Conservation (phyloP, 208 protist species). For the Leishmania major region DNA sequence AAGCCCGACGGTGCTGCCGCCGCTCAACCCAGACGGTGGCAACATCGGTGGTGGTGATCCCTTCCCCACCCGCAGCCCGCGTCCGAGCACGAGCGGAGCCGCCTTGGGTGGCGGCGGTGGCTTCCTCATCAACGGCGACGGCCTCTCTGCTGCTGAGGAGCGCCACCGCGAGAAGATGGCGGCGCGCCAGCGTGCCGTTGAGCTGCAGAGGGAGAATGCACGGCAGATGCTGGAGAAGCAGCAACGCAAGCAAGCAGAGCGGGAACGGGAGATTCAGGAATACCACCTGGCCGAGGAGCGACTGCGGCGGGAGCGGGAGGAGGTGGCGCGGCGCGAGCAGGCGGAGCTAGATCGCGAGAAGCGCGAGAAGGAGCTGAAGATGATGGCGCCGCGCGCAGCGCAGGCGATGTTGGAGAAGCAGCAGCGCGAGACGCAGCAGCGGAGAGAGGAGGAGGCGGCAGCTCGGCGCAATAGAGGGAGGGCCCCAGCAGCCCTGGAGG, state of each 20-base stretch:
- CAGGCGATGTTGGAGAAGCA: slow-evolving; percentile 31
- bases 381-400: slow-evolving; percentile 32
- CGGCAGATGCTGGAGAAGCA: slow-evolving; percentile 63
- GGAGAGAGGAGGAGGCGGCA: slow-evolving; percentile 32
- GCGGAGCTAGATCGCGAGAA: slow-evolving; percentile 60
- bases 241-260: slow-evolving; percentile 45
- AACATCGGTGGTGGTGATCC: neutral
- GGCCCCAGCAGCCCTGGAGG: neutral
- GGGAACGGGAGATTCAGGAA: slow-evolving; percentile 37
- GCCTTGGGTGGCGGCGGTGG: slow-evolving; percentile 8
- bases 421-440: slow-evolving; percentile 28
- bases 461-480: slow-evolving; percentile 25
- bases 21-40: neutral
- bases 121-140: slow-evolving; percentile 29
- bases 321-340: slow-evolving; percentile 44
- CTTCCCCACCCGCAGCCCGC: slow-evolving; percentile 10
- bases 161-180: slow-evolving; percentile 33
- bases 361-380: slow-evolving; percentile 41
- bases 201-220: slow-evolving; percentile 80
- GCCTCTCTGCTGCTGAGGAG: slow-evolving; percentile 30
- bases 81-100: slow-evolving; percentile 14
- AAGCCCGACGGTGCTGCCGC: slow-evolving; percentile 23
- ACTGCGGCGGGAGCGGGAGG: slow-evolving; percentile 50
- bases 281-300: slow-evolving; percentile 52
- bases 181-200: slow-evolving; percentile 51